These are phyloP conservation scores for Pseudogymnoascus sp. DNA, from an alignment of 2,329 filamentous ascomycete species.

Conservation along the genomic window DNA sequence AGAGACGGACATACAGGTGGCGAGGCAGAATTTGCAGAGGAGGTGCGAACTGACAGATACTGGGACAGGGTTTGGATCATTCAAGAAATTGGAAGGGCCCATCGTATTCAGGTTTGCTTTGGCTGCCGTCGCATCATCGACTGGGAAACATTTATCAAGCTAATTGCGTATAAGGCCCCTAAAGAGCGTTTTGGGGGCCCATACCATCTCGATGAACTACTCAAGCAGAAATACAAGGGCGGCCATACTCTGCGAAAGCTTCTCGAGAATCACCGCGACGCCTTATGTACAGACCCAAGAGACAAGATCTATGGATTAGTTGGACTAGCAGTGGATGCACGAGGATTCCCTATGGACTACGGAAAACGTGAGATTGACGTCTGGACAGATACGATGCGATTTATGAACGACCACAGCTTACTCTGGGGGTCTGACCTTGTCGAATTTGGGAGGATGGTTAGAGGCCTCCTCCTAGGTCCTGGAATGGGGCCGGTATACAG, in stretches of 20 bases:
- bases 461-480: too few relatives aligned
- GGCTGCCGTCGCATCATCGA: slow-evolving; percentile 7
- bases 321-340: too few relatives aligned
- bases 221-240: background rate
- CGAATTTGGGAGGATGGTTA: too few relatives aligned
- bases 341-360: too few relatives aligned
- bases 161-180: background rate
- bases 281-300: background rate
- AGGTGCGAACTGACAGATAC: slow-evolving; percentile 17
- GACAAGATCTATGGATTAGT: too few relatives aligned
- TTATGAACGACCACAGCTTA: too few relatives aligned
- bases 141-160: background rate
- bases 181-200: background rate
- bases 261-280: background rate
- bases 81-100: slow-evolving; percentile 25
- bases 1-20: background rate
- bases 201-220: background rate
- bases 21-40: slow-evolving; percentile 11
- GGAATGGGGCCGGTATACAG: too few relatives aligned
- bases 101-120: slow-evolving; percentile 21
- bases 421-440: too few relatives aligned
- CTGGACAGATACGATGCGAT: too few relatives aligned
- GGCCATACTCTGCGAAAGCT: background rate
- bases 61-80: slow-evolving; percentile 24
- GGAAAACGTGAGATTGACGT: too few relatives aligned